phyloP scores from a whole-genome alignment of 208 protist species.

The Trichomonas gallinae region DNA sequence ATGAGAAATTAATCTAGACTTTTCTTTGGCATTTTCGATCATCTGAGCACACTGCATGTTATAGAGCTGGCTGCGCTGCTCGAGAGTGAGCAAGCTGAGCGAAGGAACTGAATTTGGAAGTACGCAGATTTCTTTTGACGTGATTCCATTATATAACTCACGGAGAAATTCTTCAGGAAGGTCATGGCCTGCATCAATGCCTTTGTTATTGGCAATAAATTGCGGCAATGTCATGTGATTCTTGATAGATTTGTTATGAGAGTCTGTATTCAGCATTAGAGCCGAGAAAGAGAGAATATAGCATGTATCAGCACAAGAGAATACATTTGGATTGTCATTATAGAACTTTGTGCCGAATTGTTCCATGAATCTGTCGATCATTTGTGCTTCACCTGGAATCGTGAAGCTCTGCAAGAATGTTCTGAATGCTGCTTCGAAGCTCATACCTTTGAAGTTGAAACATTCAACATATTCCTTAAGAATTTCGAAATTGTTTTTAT shows the following conservation, averaged over 20 bases:
- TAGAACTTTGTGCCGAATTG: constrained; percentile 38
- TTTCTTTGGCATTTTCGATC: not conserved
- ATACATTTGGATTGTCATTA: constrained; percentile 27
- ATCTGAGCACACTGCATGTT: not conserved
- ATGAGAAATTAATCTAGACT: not conserved
- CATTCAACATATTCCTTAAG: not conserved
- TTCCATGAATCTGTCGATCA: constrained; percentile 47
- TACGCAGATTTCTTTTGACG: not conserved
- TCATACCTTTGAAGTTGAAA: not conserved
- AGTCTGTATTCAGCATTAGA: constrained; percentile 49
- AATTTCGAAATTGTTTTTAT: not conserved
- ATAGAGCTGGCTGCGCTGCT: not conserved
- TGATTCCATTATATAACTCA: constrained; percentile 3
- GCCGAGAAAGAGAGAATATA: constrained; percentile 44
- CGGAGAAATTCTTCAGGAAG: constrained; percentile 14
- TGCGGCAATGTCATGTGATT: constrained; percentile 40
- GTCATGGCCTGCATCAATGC: constrained; percentile 34
- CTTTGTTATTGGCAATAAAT: constrained; percentile 38
- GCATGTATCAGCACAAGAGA: constrained; percentile 35
- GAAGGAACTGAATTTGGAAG: not conserved
- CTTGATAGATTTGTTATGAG: constrained; percentile 33
- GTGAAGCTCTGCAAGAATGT: constrained; percentile 30
- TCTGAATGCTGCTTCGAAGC: constrained; percentile 24
- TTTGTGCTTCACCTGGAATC: constrained; percentile 47
- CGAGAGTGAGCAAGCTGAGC: not conserved